These are phyloP conservation scores for Coemansia sp. DNA, from an alignment of 192 early-diverging fungal genomes.

Conservation along the genomic window DNA sequence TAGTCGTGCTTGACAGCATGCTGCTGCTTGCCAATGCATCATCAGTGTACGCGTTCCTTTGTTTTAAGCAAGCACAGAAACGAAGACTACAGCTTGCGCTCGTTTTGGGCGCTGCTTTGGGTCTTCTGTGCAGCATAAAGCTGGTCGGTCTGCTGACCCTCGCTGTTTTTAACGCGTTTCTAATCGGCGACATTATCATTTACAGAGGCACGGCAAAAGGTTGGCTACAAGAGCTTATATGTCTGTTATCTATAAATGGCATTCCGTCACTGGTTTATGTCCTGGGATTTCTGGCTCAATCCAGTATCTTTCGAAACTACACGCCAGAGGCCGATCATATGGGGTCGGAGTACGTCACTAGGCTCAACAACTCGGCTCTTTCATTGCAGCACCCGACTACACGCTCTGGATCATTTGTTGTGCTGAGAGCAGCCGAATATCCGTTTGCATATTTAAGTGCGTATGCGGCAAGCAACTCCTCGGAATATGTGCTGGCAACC, in stretches of 20 bases:
- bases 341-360: constrained; percentile 89
- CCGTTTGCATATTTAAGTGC: constrained; percentile 91
- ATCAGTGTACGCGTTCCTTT: constrained; percentile 62
- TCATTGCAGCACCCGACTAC: constrained; percentile 75
- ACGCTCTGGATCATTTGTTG: constrained; percentile 78
- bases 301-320: constrained; percentile 69
- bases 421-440: constrained; percentile 75
- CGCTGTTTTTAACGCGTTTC: constrained; percentile 80
- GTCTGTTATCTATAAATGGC: constrained; percentile 69
- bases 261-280: constrained; percentile 79
- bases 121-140: constrained; percentile 81
- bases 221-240: background rate
- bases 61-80: constrained; percentile 63
- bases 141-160: constrained; percentile 91
- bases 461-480: constrained; percentile 66
- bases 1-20: constrained; percentile 94
- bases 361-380: constrained; percentile 75
- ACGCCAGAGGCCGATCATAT: constrained; percentile 88
- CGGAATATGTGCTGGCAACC: constrained; percentile 69
- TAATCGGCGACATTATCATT: constrained; percentile 58
- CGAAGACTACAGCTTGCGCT: background rate
- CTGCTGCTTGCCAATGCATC: constrained; percentile 79
- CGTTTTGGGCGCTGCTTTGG: constrained; percentile 66
- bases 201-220: constrained; percentile 48
- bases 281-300: constrained; percentile 78